phyloP scores from a whole-genome alignment of 192 early-diverging fungal species.

The Blastocladiella britannica region DNA sequence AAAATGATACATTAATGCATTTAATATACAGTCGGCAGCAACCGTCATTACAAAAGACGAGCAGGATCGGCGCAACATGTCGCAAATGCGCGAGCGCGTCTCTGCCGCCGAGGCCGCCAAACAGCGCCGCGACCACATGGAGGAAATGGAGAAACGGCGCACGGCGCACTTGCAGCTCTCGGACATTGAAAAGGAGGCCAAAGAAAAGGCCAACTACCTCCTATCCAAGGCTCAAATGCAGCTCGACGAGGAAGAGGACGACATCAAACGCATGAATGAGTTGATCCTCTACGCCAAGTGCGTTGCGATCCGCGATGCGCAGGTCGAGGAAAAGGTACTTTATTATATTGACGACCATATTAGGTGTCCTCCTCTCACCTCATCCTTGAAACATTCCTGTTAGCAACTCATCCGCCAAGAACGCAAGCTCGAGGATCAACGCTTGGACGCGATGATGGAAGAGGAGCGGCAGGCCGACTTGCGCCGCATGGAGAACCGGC shows the following conservation, averaged over 20 bases:
- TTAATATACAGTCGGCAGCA: no score
- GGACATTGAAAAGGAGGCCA: constrained; percentile 25
- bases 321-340: constrained; percentile 33
- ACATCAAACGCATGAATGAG: constrained; percentile 44
- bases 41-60: constrained; percentile 18
- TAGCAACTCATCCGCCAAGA: constrained; percentile 27
- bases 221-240: constrained; percentile 35
- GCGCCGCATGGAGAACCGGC: constrained; percentile 25
- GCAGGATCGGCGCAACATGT: constrained; percentile 12
- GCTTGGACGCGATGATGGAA: constrained; percentile 37
- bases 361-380: background rate
- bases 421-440: constrained; percentile 23
- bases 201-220: constrained; percentile 30
- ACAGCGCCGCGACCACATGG: constrained; percentile 23
- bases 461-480: constrained; percentile 24
- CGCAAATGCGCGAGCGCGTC: constrained; percentile 9
- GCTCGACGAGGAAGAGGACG: constrained; percentile 42
- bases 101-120: constrained; percentile 17
- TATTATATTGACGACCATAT: background rate
- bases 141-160: constrained; percentile 23
- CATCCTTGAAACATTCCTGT: no score
- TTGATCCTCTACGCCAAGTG: constrained; percentile 43
- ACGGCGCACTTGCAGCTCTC: constrained; percentile 23
- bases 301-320: constrained; percentile 33
- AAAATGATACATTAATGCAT: no score